Conservation (phyloP, 2,329 filamentous ascomycete species). For the Paecilomyces niveus region DNA sequence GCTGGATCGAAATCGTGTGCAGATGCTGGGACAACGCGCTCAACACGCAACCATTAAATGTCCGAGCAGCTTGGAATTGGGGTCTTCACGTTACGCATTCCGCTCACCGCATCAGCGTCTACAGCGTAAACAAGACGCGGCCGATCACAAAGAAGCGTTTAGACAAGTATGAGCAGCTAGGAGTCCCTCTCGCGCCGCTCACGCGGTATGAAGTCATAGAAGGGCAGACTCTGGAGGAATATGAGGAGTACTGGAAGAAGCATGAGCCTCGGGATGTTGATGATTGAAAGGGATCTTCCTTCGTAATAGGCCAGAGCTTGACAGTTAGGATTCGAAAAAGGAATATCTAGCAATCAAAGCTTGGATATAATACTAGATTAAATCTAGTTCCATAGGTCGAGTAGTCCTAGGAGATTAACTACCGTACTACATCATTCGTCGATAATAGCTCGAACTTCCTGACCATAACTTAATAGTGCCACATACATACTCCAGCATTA, state of each 20-base stretch:
- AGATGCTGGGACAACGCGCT: conserved; percentile 57
- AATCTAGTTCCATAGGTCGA: too few relatives aligned
- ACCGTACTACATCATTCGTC: too few relatives aligned
- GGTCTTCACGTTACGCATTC: conserved; percentile 33
- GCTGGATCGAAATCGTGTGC: conserved; percentile 54
- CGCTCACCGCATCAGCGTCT: conserved; percentile 31
- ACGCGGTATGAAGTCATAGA: conserved; percentile 24
- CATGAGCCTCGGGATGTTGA: conserved; percentile 23
- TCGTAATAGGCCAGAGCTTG: too few relatives aligned
- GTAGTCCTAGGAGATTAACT: too few relatives aligned
- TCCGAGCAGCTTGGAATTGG: conserved; percentile 48
- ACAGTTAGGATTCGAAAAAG: too few relatives aligned
- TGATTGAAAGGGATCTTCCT: conserved; percentile 3
- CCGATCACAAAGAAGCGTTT: conserved; percentile 19
- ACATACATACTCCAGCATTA: too few relatives aligned
- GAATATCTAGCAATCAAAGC: too few relatives aligned
- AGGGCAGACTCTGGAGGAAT: conserved; percentile 20
- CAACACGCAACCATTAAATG: conserved; percentile 53
- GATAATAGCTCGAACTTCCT: too few relatives aligned
- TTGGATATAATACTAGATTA: too few relatives aligned
- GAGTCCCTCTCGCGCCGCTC: conserved; percentile 25
- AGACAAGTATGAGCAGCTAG: conserved; percentile 20
- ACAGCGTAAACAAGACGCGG: conserved; percentile 28
- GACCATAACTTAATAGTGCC: too few relatives aligned
- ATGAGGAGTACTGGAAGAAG: conserved; percentile 21